phyloP scores from a whole-genome alignment of 1,284 basidiomycete species.

The Apiotrichum brassicae region DNA sequence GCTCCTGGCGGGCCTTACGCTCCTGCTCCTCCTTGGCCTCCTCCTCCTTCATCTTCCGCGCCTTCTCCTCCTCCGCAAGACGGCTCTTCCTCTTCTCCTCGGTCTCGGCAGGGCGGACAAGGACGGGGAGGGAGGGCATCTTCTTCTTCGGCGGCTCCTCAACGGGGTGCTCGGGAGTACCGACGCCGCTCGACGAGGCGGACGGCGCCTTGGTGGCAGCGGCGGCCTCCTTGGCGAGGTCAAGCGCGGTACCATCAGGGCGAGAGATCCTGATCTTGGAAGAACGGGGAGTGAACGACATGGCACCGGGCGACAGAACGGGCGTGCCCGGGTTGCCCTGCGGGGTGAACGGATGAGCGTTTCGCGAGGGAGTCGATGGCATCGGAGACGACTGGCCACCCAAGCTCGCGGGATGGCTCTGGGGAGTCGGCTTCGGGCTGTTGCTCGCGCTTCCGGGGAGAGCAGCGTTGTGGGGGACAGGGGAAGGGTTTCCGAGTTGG shows the following conservation, averaged over 20 bases:
- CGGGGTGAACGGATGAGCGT: conserved; percentile 23
- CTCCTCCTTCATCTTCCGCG: conserved; percentile 36
- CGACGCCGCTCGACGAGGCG: conserved; percentile 19
- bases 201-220: conserved; percentile 26
- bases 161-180: conserved; percentile 21
- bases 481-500: conserved; percentile 26
- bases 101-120: conserved; percentile 51
- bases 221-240: conserved; percentile 35
- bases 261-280: conserved; percentile 42
- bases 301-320: conserved; percentile 30
- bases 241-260: conserved; percentile 41
- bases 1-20: conserved; percentile 14
- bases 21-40: conserved; percentile 42
- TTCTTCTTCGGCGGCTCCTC: conserved; percentile 29
- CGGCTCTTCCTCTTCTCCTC: conserved; percentile 49
- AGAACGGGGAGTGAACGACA: conserved; percentile 36
- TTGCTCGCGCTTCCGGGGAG: conserved; percentile 26
- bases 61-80: conserved; percentile 41
- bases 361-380: conserved; percentile 32
- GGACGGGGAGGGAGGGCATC: conserved; percentile 31
- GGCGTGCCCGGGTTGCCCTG: conserved; percentile 10
- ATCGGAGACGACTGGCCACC: conserved; percentile 25
- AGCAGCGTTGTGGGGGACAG: conserved; percentile 24
- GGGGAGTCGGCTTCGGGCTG: conserved; percentile 37
- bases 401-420: conserved; percentile 32